phyloP scores from a whole-genome alignment of 768 basidiomycete species.

The Myochromella boudieri region DNA sequence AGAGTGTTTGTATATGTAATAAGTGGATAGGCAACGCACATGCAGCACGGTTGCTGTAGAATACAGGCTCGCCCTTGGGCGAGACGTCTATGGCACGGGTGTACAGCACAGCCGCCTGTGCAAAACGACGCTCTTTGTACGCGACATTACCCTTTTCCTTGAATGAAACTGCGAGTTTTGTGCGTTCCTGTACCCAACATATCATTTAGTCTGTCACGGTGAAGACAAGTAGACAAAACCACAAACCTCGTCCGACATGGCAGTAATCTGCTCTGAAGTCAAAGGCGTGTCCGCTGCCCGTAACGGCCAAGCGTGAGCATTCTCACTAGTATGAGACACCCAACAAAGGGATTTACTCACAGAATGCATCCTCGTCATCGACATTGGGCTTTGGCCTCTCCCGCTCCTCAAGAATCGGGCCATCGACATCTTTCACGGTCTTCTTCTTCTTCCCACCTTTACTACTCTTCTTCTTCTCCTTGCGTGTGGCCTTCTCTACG shows the following conservation, averaged over 20 bases:
- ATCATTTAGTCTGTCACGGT: background rate
- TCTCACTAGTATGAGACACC: background rate
- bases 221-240: slow-evolving; percentile 18
- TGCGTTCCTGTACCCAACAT: slow-evolving; percentile 52
- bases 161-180: slow-evolving; percentile 57
- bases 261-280: slow-evolving; percentile 54
- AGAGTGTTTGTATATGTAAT: background rate
- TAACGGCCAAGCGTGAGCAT: background rate
- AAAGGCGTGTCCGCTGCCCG: slow-evolving; percentile 39
- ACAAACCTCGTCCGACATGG: slow-evolving; percentile 58
- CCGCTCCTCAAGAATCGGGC: slow-evolving; percentile 81
- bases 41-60: slow-evolving; percentile 95
- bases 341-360: slow-evolving; percentile 8
- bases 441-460: slow-evolving; percentile 58
- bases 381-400: slow-evolving; percentile 37
- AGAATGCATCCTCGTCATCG: slow-evolving; percentile 31
- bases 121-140: slow-evolving; percentile 63
- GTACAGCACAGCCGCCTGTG: slow-evolving; percentile 62
- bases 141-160: slow-evolving; percentile 74
- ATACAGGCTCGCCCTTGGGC: slow-evolving; percentile 85
- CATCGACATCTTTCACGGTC: slow-evolving; percentile 55
- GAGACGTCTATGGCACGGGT: slow-evolving; percentile 74
- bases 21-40: slow-evolving; percentile 49
- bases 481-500: slow-evolving; percentile 47
- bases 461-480: slow-evolving; percentile 45